phyloP scores from a whole-genome alignment of 352 stramenopile genomes.

The Elongisporangium undulatum region DNA sequence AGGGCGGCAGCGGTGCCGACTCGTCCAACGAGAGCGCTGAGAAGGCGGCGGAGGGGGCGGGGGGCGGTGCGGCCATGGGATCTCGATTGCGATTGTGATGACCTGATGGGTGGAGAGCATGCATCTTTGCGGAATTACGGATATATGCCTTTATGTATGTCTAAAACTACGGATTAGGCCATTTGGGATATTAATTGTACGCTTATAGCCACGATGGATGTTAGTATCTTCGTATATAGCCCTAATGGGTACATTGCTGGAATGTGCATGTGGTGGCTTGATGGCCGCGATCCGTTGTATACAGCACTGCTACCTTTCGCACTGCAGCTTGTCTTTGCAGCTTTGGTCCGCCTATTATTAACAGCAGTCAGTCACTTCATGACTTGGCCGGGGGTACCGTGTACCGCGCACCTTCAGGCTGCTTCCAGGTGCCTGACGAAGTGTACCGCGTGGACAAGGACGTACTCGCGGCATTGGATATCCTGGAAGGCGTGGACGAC shows the following conservation, averaged over 20 bases:
- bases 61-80: slow-evolving; percentile 32
- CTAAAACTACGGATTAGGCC: background rate
- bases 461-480: slow-evolving; percentile 51
- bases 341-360: too few relatives aligned
- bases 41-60: slow-evolving; percentile 38
- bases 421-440: slow-evolving; percentile 49
- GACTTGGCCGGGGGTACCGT: too few relatives aligned
- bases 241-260: background rate
- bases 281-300: background rate
- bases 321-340: background rate
- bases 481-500: slow-evolving; percentile 68
- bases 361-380: too few relatives aligned
- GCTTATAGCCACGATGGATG: background rate
- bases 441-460: slow-evolving; percentile 59
- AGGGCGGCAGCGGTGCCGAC: slow-evolving; percentile 16
- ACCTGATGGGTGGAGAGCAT: background rate
- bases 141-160: background rate
- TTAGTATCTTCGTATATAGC: background rate
- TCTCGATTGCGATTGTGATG: background rate
- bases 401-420: slow-evolving; percentile 25
- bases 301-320: background rate
- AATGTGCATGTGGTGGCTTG: background rate
- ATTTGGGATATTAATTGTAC: background rate
- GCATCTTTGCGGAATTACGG: background rate
- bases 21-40: slow-evolving; percentile 38